These are phyloP conservation scores for Bondarzewia mesenterica DNA, from an alignment of 1,284 basidiomycete genomes.

Conservation along the genomic window DNA sequence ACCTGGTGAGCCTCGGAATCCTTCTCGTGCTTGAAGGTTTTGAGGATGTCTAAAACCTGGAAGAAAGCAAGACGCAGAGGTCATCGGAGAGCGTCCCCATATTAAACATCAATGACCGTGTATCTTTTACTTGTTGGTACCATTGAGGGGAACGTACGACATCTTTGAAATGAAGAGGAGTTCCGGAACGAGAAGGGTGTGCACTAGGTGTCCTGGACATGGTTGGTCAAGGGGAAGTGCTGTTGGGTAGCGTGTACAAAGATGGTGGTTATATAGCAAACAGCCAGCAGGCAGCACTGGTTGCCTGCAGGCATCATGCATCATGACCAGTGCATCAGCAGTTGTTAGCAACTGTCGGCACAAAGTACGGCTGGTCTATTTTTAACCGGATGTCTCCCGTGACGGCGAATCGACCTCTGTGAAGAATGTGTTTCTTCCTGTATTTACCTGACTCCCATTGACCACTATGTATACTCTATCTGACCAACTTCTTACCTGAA, in stretches of 20 bases:
- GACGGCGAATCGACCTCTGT: no score
- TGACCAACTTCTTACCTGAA: no score
- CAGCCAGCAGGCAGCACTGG: no score
- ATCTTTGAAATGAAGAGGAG: constrained; percentile 15
- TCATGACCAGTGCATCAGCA: no score
- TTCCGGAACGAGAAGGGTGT: constrained; percentile 5
- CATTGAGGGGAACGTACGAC: constrained; percentile 12
- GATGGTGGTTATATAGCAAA: background rate
- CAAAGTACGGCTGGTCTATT: no score
- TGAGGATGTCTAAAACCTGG: constrained; percentile 25
- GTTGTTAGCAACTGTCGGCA: no score
- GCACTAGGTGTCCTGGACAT: constrained; percentile 7
- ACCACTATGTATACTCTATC: no score
- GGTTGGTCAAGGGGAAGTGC: no score
- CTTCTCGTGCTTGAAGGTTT: constrained; percentile 53
- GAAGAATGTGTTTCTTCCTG: no score
- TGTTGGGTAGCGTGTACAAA: background rate
- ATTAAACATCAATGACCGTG: background rate
- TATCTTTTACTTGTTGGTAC: background rate
- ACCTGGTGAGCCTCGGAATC: constrained; percentile 84
- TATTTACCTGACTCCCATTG: no score
- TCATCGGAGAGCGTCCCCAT: background rate
- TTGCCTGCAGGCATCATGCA: no score
- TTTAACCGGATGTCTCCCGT: no score
- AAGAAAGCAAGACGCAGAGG: background rate